Conservation (phyloP, 192 early-diverging fungal species). For the Neocallimastix lanati region DNA sequence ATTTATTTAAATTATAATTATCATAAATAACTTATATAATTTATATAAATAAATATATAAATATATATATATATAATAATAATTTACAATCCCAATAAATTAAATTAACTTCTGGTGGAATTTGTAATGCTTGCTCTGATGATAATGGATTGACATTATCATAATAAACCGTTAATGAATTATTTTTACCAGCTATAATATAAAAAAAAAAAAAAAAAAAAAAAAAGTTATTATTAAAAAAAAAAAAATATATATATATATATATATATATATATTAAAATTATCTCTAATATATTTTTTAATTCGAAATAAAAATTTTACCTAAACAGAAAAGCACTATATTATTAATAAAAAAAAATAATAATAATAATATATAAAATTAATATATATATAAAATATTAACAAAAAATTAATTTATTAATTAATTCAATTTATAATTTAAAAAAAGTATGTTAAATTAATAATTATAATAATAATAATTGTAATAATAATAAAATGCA, state of each 20-base stretch:
- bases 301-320: no score
- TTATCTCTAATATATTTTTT: no score
- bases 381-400: background rate
- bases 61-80: constrained; percentile 8
- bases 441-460: no score
- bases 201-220: constrained; percentile 14
- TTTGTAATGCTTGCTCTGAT: constrained; percentile 29
- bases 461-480: background rate
- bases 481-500: constrained; percentile 1
- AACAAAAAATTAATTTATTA: background rate
- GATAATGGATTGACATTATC: constrained; percentile 33
- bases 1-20: no score
- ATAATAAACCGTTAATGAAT: constrained; percentile 64
- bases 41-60: no score
- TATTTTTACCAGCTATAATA: constrained; percentile 67
- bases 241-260: no score
- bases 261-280: no score
- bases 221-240: background rate
- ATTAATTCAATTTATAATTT: no score
- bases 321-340: no score
- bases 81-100: constrained; percentile 82
- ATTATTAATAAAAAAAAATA: background rate
- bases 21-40: no score
- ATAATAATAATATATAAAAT: background rate
- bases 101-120: constrained; percentile 47